A percentile compares a stretch with the other conserved stretches of the same genome.
These are phyloP conservation scores for Backusella parvicylindrica DNA, from an alignment of 192 early-diverging fungal genomes.

Conservation along the genomic window DNA sequence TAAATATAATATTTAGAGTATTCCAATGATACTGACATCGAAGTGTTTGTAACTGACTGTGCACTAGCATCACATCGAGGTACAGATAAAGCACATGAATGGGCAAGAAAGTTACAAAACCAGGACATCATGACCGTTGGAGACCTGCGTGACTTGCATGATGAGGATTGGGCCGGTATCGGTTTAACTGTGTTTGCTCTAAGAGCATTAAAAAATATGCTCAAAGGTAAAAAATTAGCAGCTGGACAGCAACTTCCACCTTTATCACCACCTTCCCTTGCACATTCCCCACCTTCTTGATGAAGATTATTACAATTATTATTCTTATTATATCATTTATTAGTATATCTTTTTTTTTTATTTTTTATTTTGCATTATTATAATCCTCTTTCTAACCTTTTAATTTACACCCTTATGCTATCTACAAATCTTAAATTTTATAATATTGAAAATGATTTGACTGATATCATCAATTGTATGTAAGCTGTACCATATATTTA, in stretches of 20 bases:
- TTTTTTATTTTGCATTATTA: background rate
- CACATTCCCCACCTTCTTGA: slow-evolving; percentile 2
- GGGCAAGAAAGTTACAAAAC: slow-evolving; percentile 63
- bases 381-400: background rate
- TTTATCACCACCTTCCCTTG: background rate
- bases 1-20: slow-evolving; percentile 31
- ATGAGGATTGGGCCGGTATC: slow-evolving; percentile 71
- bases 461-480: background rate
- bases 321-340: background rate
- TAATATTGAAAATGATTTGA: background rate
- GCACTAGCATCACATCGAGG: slow-evolving; percentile 62
- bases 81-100: slow-evolving; percentile 71
- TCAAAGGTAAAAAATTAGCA: slow-evolving; percentile 41
- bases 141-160: slow-evolving; percentile 67
- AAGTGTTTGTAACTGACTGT: slow-evolving; percentile 67
- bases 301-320: background rate
- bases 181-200: slow-evolving; percentile 56
- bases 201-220: slow-evolving; percentile 51
- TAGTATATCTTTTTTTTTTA: background rate
- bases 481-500: background rate
- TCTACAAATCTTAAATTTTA: background rate
- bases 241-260: background rate
- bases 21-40: slow-evolving; percentile 58
- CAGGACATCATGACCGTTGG: slow-evolving; percentile 83
- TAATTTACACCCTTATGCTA: background rate